Conservation (phyloP, 768 basidiomycete species). For the Tricholoma flavovirens region DNA sequence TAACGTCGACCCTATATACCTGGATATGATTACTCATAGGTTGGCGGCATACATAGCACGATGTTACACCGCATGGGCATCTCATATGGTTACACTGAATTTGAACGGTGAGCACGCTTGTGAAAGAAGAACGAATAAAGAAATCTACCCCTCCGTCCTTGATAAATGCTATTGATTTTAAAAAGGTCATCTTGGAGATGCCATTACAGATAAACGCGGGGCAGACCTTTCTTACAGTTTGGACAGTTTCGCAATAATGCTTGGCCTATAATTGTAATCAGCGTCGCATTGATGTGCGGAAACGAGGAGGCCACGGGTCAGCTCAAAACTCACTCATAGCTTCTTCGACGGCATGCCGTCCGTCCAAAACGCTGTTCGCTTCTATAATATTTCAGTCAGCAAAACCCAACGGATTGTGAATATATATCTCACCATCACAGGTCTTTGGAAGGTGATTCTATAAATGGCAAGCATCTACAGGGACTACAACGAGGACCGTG, state of each 20-base stretch:
- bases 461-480: no score
- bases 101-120: slow-evolving; percentile 37
- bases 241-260: slow-evolving; percentile 76
- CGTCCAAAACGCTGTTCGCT: slow-evolving; percentile 44
- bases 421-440: slow-evolving; percentile 26
- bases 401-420: slow-evolving; percentile 16
- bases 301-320: not conserved
- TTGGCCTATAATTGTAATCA: slow-evolving; percentile 34
- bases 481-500: not conserved
- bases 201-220: not conserved
- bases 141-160: slow-evolving; percentile 11
- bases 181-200: not conserved
- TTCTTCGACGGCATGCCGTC: slow-evolving; percentile 66
- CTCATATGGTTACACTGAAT: slow-evolving; percentile 74
- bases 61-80: slow-evolving; percentile 55
- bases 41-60: slow-evolving; percentile 68
- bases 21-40: slow-evolving; percentile 61
- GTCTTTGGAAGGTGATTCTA: slow-evolving; percentile 65
- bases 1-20: slow-evolving; percentile 41
- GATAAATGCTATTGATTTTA: slow-evolving; percentile 5
- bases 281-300: slow-evolving; percentile 1
- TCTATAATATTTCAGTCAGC: slow-evolving; percentile 35
- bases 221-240: slow-evolving; percentile 57
- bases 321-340: slow-evolving; percentile 58
- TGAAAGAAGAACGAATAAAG: slow-evolving; percentile 1